Conservation (phyloP, 2,329 filamentous ascomycete species). For the Neoscytalidium dimidiatum region DNA sequence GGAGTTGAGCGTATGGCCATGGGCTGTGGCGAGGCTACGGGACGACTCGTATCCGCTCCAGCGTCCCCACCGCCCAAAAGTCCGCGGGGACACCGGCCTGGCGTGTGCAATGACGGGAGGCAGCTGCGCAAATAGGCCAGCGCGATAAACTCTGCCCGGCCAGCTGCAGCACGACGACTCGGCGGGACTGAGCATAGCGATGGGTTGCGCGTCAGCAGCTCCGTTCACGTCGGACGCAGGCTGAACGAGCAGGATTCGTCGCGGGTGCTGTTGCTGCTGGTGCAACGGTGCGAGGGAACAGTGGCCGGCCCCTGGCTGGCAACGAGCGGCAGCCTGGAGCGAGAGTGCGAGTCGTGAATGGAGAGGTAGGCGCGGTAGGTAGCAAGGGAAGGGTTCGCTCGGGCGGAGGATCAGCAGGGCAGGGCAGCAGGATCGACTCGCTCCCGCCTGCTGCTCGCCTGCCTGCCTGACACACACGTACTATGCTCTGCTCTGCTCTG, state of each 20-base stretch:
- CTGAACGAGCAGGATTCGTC: not conserved
- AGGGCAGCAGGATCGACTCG: not conserved
- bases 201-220: too few relatives aligned
- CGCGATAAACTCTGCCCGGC: not conserved
- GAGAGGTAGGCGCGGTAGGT: too few relatives aligned
- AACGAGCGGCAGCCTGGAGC: not conserved
- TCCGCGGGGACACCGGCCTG: not conserved
- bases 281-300: conserved; percentile 8
- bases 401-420: not conserved
- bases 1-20: not conserved
- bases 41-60: not conserved
- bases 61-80: not conserved
- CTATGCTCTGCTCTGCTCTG: too few relatives aligned
- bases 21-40: not conserved
- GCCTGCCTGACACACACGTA: too few relatives aligned
- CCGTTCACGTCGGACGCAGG: too few relatives aligned
- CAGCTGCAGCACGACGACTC: not conserved
- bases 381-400: not conserved
- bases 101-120: not conserved
- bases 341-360: not conserved
- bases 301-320: not conserved
- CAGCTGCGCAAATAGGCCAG: too few relatives aligned
- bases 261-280: not conserved
- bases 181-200: too few relatives aligned
- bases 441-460: too few relatives aligned